phyloP scores from a whole-genome alignment of 139 green algal species.

The Chlamydomonas sp. region DNA sequence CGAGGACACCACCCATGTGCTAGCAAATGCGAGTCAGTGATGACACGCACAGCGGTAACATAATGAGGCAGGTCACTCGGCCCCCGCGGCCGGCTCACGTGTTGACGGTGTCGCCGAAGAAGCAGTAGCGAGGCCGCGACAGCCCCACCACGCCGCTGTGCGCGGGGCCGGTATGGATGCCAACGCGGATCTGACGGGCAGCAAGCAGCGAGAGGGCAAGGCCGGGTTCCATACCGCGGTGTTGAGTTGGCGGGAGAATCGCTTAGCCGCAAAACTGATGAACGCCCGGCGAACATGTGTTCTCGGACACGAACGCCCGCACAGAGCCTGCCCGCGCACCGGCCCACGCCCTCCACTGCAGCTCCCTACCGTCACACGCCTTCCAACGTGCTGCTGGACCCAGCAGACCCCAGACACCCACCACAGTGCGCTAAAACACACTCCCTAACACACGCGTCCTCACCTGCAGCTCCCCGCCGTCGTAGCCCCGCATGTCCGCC shows the following conservation, averaged over 20 bases:
- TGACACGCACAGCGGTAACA: not conserved
- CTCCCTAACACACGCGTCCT: not conserved
- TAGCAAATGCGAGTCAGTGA: too few relatives aligned
- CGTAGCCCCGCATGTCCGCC: constrained; percentile 29
- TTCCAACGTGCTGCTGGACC: not conserved
- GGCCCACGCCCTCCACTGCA: too few relatives aligned
- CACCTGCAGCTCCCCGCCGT: constrained; percentile 37
- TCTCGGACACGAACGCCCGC: not conserved
- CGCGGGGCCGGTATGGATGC: constrained; percentile 54
- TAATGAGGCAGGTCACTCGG: not conserved
- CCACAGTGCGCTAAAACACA: not conserved
- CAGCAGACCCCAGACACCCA: not conserved
- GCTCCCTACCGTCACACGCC: not conserved
- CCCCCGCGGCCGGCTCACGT: not conserved
- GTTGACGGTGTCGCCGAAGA: constrained; percentile 55
- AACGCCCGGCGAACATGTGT: not conserved
- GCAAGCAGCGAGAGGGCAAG: not conserved
- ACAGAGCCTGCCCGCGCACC: too few relatives aligned
- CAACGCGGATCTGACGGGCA: constrained; percentile 38
- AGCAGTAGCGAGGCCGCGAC: constrained; percentile 48
- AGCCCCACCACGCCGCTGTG: constrained; percentile 56
- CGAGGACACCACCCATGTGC: too few relatives aligned
- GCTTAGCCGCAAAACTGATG: too few relatives aligned
- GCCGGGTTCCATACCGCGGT: not conserved
- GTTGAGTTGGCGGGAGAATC: too few relatives aligned